Percentiles rank a stretch among this genome's conserved stretches.
Evolutionary conservation across 768 basidiomycete genomes (phyloP).

Genomic region (Sporobolomyces phaffii): DNA sequence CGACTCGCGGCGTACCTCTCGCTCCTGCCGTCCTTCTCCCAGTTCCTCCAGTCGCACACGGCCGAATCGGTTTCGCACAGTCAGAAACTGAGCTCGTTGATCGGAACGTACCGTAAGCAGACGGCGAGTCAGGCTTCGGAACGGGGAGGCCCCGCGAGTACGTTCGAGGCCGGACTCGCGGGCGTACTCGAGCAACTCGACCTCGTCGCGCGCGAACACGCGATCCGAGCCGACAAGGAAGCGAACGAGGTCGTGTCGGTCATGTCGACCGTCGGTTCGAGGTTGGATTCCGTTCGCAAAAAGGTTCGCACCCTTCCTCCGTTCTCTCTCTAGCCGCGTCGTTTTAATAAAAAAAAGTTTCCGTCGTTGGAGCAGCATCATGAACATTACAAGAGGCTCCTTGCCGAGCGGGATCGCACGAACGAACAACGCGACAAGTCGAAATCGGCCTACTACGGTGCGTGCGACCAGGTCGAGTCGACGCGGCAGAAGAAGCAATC

Average conservation of each 20-base stretch:
- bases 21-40: conserved; percentile 17
- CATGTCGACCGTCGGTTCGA: conserved; percentile 14
- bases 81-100: neutral
- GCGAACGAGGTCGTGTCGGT: neutral
- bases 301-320: conserved; percentile 7
- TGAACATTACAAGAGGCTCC: conserved; percentile 14
- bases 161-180: conserved; percentile 9
- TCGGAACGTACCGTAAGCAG: conserved; percentile 10
- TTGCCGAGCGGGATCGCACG: conserved; percentile 28
- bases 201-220: conserved; percentile 8
- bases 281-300: conserved; percentile 33
- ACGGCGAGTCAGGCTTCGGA: neutral
- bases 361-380: too few relatives aligned
- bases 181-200: conserved; percentile 27
- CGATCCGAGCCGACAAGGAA: neutral
- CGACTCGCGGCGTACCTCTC: conserved; percentile 6
- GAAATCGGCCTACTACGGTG: conserved; percentile 13
- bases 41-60: conserved; percentile 14
- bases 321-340: too few relatives aligned
- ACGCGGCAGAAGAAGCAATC: conserved; percentile 21
- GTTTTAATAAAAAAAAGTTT: too few relatives aligned
- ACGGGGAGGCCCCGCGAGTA: neutral
- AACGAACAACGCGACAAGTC: conserved; percentile 25
- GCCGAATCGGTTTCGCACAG: neutral
- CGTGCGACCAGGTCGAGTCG: conserved; percentile 31